phyloP scores from a whole-genome alignment of 805 yeast species.

The Starmerella bombicola region DNA sequence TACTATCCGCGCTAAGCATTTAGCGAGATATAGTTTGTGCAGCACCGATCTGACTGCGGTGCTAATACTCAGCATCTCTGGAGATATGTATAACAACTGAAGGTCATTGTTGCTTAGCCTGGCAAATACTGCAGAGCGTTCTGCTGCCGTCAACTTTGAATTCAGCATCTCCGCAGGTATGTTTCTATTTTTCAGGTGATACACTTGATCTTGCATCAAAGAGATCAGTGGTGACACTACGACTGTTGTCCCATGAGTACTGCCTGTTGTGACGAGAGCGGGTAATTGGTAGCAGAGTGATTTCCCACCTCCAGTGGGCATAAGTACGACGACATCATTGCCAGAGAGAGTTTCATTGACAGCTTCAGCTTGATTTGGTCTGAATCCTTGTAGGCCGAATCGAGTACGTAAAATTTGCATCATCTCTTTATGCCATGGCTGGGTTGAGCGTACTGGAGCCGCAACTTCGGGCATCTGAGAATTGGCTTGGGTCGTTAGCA shows the following conservation, averaged over 20 bases:
- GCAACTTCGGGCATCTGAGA: no score
- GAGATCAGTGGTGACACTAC: constrained; percentile 93
- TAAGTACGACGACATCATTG: constrained; percentile 79
- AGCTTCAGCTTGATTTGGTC: constrained; percentile 80
- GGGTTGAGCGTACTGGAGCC: no score
- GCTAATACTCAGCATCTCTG: constrained; percentile 83
- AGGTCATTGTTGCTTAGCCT: constrained; percentile 53
- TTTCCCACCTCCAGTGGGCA: constrained; percentile 99
- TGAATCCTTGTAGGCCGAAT: constrained; percentile 55
- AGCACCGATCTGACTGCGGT: constrained; percentile 54
- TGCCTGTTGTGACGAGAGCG: constrained; percentile 65
- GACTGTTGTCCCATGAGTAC: constrained; percentile 70
- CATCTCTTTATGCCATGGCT: constrained; percentile 61
- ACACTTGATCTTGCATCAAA: constrained; percentile 94
- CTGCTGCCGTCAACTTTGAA: constrained; percentile 55
- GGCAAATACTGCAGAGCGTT: constrained; percentile 49
- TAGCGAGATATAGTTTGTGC: constrained; percentile 40
- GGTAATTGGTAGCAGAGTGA: constrained; percentile 93
- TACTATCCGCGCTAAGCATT: constrained; percentile 66
- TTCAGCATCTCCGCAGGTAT: constrained; percentile 81
- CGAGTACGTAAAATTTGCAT: constrained; percentile 41
- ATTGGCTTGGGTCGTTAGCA: no score
- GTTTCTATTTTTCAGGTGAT: constrained; percentile 52
- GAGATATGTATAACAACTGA: constrained; percentile 75
- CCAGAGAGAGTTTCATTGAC: constrained; percentile 64